Evolutionary conservation across 352 stramenopile genomes (phyloP).

Genomic region (Aphanomyces astaci): DNA sequence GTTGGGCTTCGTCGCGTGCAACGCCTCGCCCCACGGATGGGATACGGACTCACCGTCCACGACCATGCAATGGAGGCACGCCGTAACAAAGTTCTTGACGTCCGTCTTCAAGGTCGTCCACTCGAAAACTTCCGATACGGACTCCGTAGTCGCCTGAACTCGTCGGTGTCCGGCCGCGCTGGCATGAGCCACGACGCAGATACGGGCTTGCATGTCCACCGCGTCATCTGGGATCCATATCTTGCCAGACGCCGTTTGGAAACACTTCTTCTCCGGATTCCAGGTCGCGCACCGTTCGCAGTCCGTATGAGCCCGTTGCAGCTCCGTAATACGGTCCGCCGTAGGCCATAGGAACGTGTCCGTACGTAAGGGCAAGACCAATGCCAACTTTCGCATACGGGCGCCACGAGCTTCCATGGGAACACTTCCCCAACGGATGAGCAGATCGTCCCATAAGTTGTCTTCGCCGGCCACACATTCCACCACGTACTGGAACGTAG

Average conservation of each 20-base stretch:
- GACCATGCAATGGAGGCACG: slow-evolving; percentile 12
- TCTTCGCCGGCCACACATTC: slow-evolving; percentile 26
- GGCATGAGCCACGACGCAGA: slow-evolving; percentile 26
- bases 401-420: background rate
- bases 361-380: slow-evolving; percentile 22
- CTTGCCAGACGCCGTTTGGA: background rate
- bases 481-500: slow-evolving; percentile 28
- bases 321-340: background rate
- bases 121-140: slow-evolving; percentile 18
- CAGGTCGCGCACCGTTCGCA: background rate
- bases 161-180: slow-evolving; percentile 31
- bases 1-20: slow-evolving; percentile 30
- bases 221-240: slow-evolving; percentile 28
- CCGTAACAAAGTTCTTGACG: background rate
- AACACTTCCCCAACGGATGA: slow-evolving; percentile 25
- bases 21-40: slow-evolving; percentile 21
- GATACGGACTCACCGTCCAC: slow-evolving; percentile 15
- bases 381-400: slow-evolving; percentile 6
- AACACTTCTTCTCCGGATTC: background rate
- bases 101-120: slow-evolving; percentile 11
- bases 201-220: slow-evolving; percentile 21
- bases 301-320: background rate
- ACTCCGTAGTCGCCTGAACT: slow-evolving; percentile 15
- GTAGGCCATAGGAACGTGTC: background rate
- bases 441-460: slow-evolving; percentile 32